phyloP scores from a whole-genome alignment of 345 rosid species.

The Leavenworthia alabamica region DNA sequence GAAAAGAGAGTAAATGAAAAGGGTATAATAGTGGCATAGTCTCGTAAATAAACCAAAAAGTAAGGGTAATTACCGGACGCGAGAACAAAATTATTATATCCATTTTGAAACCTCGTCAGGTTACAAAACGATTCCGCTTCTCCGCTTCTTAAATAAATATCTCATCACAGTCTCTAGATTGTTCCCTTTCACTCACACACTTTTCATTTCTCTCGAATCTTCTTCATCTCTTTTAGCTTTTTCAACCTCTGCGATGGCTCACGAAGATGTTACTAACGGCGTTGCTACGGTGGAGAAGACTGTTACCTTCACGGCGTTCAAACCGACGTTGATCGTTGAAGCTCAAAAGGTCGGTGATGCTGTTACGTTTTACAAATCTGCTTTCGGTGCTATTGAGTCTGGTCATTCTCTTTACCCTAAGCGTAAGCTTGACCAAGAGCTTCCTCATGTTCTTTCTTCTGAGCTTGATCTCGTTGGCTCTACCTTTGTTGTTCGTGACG shows the following conservation, averaged over 20 bases:
- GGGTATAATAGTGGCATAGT: neutral
- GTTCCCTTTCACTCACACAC: neutral
- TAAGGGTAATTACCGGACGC: constrained; percentile 20
- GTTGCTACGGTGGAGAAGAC: constrained; percentile 43
- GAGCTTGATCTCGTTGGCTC: constrained; percentile 62
- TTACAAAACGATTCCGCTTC: constrained; percentile 48
- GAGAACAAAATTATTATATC: constrained; percentile 16
- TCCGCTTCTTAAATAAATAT: constrained; percentile 49
- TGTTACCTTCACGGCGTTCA: constrained; percentile 50
- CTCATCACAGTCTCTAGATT: neutral
- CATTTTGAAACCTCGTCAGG: constrained; percentile 23
- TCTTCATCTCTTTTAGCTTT: neutral
- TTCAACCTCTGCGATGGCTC: constrained; percentile 40
- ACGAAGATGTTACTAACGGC: constrained; percentile 40
- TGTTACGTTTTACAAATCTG: constrained; percentile 71
- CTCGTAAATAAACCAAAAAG: constrained; percentile 28
- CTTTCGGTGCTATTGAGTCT: constrained; percentile 66
- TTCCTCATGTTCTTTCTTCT: constrained; percentile 69
- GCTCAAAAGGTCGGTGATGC: constrained; percentile 79
- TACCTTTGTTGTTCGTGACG: constrained; percentile 51
- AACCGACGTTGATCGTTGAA: constrained; percentile 64
- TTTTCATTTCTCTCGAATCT: constrained; percentile 13
- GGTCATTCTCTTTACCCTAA: constrained; percentile 59
- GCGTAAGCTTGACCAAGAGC: constrained; percentile 91
- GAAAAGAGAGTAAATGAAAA: neutral